Evolutionary conservation across 2,329 filamentous ascomycete genomes (phyloP).

Genomic region (Fusarium transvaalense): DNA sequence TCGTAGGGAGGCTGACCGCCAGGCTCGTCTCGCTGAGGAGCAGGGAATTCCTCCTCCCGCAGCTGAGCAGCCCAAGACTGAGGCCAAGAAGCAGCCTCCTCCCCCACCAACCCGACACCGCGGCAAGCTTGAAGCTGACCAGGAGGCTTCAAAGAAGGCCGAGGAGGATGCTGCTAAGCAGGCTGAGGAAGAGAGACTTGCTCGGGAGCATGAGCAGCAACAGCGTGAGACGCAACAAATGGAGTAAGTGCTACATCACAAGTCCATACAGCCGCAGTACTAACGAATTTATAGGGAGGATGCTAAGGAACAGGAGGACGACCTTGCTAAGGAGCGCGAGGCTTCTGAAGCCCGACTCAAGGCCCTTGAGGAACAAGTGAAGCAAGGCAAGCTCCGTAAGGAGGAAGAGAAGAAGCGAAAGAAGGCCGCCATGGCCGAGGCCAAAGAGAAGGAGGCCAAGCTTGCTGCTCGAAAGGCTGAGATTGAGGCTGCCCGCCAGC

Average conservation of each 20-base stretch:
- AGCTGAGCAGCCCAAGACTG: conserved; percentile 60
- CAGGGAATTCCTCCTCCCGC: conserved; percentile 72
- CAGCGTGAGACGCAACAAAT: conserved; percentile 78
- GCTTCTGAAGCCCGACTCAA: conserved; percentile 85
- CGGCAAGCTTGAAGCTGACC: conserved; percentile 70
- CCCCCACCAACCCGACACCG: conserved; percentile 84
- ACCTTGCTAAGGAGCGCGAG: conserved; percentile 82
- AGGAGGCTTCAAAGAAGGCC: conserved; percentile 66
- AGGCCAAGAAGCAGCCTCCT: conserved; percentile 75
- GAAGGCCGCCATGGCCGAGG: conserved; percentile 87
- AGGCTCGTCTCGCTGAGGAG: conserved; percentile 85
- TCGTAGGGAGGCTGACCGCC: conserved; percentile 86
- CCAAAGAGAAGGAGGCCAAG: conserved; percentile 88
- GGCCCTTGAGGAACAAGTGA: conserved; percentile 93
- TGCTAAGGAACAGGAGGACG: conserved; percentile 80
- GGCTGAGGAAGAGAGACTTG: conserved; percentile 74
- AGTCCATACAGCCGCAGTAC: conserved; percentile 8
- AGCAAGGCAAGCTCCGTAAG: conserved; percentile 93
- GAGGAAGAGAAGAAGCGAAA: conserved; percentile 94
- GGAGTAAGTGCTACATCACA: conserved; percentile 75
- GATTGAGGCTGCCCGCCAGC: conserved; percentile 89
- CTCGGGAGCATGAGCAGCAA: conserved; percentile 81
- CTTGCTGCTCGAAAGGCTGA: conserved; percentile 89
- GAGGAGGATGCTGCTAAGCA: conserved; percentile 70
- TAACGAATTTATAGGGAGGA: conserved; percentile 70